These are phyloP conservation scores for Nemania abortiva DNA, from an alignment of 2,329 filamentous ascomycete genomes.

Conservation along the genomic window DNA sequence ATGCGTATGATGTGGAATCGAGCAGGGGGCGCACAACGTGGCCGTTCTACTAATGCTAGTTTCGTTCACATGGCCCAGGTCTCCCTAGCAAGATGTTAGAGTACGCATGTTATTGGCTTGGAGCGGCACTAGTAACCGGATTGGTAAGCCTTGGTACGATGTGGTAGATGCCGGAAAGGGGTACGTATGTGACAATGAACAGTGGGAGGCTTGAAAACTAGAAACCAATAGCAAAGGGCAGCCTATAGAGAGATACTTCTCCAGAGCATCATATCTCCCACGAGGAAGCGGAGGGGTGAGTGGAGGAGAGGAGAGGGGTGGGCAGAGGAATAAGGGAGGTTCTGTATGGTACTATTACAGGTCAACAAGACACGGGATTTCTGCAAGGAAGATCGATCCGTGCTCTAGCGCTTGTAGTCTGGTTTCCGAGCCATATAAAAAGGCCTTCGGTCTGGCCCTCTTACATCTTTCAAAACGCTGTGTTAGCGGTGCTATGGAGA, in stretches of 20 bases:
- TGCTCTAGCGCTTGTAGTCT: background rate
- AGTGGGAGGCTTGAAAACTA: background rate
- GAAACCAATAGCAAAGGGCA: background rate
- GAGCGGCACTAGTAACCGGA: background rate
- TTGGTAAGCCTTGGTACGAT: slow-evolving; percentile 4
- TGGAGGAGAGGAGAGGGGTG: background rate
- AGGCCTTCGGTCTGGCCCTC: background rate
- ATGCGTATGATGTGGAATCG: slow-evolving; percentile 8
- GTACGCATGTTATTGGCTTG: background rate
- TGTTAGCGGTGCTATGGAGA: background rate
- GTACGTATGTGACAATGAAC: background rate
- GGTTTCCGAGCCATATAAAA: slow-evolving; percentile 1
- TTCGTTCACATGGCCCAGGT: background rate
- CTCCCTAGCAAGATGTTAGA: background rate
- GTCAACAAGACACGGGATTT: slow-evolving; percentile 3
- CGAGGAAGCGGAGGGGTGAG: background rate
- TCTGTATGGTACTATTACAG: slow-evolving; percentile 1
- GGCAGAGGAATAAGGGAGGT: background rate
- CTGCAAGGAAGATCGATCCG: slow-evolving; percentile 13
- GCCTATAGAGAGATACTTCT: background rate
- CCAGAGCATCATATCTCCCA: background rate
- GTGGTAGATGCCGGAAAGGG: slow-evolving; percentile 2
- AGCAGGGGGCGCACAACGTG: slow-evolving; percentile 3
- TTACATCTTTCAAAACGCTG: background rate
- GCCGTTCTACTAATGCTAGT: background rate